Conservation (phyloP, 257 asterid genomes). For the Solanum bulbocastanum region DNA sequence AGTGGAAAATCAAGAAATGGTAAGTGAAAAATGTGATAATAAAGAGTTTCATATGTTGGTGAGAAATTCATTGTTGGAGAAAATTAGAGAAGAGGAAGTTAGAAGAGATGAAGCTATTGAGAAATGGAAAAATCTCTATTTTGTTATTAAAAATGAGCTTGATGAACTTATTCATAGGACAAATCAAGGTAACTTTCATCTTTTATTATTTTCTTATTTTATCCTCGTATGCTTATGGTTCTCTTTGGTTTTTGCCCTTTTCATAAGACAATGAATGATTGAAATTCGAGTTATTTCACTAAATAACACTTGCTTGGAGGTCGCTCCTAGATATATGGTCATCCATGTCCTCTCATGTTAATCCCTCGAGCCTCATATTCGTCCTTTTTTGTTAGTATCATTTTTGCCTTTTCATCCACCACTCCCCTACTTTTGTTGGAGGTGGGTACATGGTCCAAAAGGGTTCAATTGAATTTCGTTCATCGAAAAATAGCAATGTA, state of each 20-base stretch:
- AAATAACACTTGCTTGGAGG: not conserved
- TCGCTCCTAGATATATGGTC: not conserved
- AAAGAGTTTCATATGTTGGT: not conserved
- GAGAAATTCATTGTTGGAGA: conserved; percentile 3
- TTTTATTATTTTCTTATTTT: not conserved
- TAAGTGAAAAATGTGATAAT: not conserved
- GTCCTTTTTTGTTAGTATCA: not conserved
- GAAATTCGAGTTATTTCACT: not conserved
- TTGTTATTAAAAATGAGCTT: conserved; percentile 72
- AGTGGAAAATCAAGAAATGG: not conserved
- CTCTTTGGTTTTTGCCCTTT: not conserved
- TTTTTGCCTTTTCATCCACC: not conserved
- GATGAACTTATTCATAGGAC: conserved; percentile 71
- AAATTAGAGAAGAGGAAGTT: conserved; percentile 14
- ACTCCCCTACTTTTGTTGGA: not conserved
- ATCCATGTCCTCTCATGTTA: not conserved
- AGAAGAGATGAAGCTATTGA: conserved; percentile 57
- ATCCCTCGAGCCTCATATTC: not conserved
- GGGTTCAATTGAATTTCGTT: not conserved
- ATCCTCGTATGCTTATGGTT: not conserved
- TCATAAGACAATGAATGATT: not conserved
- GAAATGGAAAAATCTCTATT: conserved; percentile 84
- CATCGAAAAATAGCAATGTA: not conserved
- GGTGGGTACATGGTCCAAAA: not conserved
- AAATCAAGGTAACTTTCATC: conserved; percentile 28